Percentiles rank a stretch among this genome's conserved stretches.
Evolutionary conservation across 495 filamentous ascomycete species (phyloP).

Genomic region (Penicillium flavigenum): DNA sequence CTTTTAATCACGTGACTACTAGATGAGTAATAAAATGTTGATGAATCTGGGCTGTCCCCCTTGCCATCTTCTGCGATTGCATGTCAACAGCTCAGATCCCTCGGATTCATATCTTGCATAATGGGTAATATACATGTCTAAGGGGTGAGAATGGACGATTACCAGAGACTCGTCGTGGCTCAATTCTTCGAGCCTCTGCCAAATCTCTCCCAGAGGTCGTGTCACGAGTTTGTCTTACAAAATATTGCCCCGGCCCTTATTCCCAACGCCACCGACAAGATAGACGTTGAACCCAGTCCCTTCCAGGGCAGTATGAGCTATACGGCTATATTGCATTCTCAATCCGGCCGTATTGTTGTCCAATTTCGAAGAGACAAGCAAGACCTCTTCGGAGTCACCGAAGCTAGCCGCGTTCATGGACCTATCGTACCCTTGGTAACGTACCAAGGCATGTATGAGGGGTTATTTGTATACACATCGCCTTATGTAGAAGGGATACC

Average conservation of each 20-base stretch:
- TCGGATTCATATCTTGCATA: slow-evolving; percentile 9
- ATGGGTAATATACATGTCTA: slow-evolving; percentile 5
- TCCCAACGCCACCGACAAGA: slow-evolving; percentile 14
- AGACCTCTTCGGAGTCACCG: slow-evolving; percentile 16
- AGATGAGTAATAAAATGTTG: no score
- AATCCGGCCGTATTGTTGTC: slow-evolving; percentile 13
- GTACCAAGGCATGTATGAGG: no score
- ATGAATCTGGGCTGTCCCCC: no score
- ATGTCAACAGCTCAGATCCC: no score
- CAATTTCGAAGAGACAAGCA: slow-evolving; percentile 18
- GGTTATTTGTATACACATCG: slow-evolving; percentile 14
- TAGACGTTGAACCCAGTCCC: slow-evolving; percentile 8
- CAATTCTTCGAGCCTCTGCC: slow-evolving; percentile 21
- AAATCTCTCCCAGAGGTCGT: slow-evolving; percentile 20
- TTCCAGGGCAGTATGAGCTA: slow-evolving; percentile 18
- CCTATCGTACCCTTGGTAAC: slow-evolving; percentile 12
- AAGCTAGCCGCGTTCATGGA: slow-evolving; percentile 10
- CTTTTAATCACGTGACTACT: no score
- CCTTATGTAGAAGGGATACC: slow-evolving; percentile 19
- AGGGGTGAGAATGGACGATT: slow-evolving; percentile 12
- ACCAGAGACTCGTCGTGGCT: slow-evolving; percentile 20
- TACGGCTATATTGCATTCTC: slow-evolving; percentile 16
- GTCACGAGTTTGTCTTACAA: slow-evolving; percentile 20
- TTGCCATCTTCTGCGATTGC: no score
- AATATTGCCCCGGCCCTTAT: slow-evolving; percentile 15